Evolutionary conservation across 2,329 filamentous ascomycete species (phyloP).

Genomic region (Daldinia sp.): DNA sequence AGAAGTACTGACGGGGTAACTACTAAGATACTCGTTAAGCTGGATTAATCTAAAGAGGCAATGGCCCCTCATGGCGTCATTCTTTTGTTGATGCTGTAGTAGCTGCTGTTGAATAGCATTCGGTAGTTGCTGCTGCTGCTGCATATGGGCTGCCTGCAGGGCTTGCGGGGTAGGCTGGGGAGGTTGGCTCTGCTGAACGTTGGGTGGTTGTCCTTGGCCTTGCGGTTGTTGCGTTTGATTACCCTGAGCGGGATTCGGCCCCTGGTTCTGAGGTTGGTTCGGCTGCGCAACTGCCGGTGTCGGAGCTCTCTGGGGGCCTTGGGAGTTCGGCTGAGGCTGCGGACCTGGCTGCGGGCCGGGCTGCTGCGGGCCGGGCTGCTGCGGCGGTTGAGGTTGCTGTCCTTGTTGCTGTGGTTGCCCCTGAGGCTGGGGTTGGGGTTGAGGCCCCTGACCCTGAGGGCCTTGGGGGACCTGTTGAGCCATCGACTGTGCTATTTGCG

Average conservation of each 20-base stretch:
- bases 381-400: conserved; percentile 47
- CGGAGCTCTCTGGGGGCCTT: conserved; percentile 43
- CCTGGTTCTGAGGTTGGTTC: conserved; percentile 52
- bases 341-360: conserved; percentile 48
- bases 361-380: conserved; percentile 49
- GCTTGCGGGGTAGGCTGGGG: conserved; percentile 47
- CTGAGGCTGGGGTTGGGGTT: conserved; percentile 38
- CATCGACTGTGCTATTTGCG: conserved; percentile 50
- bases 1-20: conserved; percentile 58
- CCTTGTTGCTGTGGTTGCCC: conserved; percentile 49
- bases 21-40: conserved; percentile 69
- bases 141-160: conserved; percentile 48
- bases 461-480: conserved; percentile 36
- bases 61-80: conserved; percentile 62
- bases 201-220: conserved; percentile 43
- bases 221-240: conserved; percentile 46
- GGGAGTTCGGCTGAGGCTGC: conserved; percentile 45
- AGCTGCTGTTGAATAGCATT: conserved; percentile 43
- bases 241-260: conserved; percentile 46
- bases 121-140: too few relatives aligned
- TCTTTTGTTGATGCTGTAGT: conserved; percentile 54
- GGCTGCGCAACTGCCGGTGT: conserved; percentile 40
- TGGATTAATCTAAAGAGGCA: conserved; percentile 68
- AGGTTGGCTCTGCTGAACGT: conserved; percentile 42
- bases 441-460: conserved; percentile 34